Base-by-base conservation (phyloP, 805 yeast genomes). In the Candida golubevii region DNA sequence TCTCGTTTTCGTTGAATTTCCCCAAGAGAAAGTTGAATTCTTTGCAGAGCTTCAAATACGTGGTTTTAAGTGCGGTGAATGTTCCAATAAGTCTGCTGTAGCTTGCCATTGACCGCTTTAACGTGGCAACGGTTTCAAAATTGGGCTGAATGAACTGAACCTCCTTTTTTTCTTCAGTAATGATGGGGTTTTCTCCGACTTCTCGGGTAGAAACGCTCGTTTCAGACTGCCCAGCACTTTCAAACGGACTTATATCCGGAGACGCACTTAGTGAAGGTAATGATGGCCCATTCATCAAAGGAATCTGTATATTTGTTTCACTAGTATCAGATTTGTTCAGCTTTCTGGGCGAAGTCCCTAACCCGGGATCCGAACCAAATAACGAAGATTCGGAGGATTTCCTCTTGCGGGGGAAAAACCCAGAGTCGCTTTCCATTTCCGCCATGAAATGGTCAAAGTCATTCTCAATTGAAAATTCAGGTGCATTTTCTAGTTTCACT, bases 1-100 rank as follows among this genome's bases (percentile, higher is more conserved):
- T 49, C 51, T 66, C 71, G 47, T 65, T 66, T 39, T 66, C 68
- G 45, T 66, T 65, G 54, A 66, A 66, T 49, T 64, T 66, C 31
- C 55, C 51, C 47, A 66, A 56, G 15, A 66, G 50, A 46, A 59
- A 65, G 45, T 66, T 66, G 58, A 66, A 66, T 44, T 66, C 71
- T 42, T 62, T 65, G 50, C 71, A 66, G 40, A 66, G 60, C 49
- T 66, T 66, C 47, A 66, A 53, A 50, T 66, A 66, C 5, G 71
- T 65, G 4, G 61, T 53, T 41, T 62, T 62, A 39, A 66, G 57
- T 2, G 66, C 57, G 3, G 71, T 62, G 54, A 61, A 66, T 2
- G 66, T 60, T 6, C 63, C 59, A 23, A 62, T 54, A 33, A 65
- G 52, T 38, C 59, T 58, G 46, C 62, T 58, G 36, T 51, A 52